Conservation (phyloP, 2,329 filamentous ascomycete genomes). For the Sclerotinia sclerotiorum region DNA sequence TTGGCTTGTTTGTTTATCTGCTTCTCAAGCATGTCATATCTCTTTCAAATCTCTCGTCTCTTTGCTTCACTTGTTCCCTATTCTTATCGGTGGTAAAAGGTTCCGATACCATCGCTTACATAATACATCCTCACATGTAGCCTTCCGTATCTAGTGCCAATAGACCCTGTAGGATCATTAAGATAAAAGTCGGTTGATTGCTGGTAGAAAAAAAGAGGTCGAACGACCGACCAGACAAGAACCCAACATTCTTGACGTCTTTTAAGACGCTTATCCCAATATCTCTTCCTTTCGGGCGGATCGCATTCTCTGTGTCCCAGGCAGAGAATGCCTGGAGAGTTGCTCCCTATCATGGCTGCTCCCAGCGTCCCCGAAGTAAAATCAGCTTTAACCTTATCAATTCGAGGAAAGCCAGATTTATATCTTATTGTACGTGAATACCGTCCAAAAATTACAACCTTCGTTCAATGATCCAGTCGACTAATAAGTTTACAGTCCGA, state of each 20-base stretch:
- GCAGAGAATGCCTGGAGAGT: slow-evolving; percentile 42
- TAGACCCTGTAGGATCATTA: slow-evolving; percentile 9
- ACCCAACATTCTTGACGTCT: slow-evolving; percentile 19
- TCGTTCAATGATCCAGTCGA: not conserved
- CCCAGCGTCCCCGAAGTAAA: slow-evolving; percentile 32
- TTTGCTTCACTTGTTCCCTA: not conserved
- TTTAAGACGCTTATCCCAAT: slow-evolving; percentile 24
- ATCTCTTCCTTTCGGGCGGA: slow-evolving; percentile 28
- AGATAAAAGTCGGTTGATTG: slow-evolving; percentile 22
- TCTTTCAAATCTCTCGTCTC: not conserved
- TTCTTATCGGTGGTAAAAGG: slow-evolving; percentile 14
- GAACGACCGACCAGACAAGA: slow-evolving; percentile 1
- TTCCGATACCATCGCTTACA: slow-evolving; percentile 11
- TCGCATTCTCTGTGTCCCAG: slow-evolving; percentile 33
- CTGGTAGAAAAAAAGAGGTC: slow-evolving; percentile 18
- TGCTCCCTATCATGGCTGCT: slow-evolving; percentile 41
- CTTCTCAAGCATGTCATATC: not conserved
- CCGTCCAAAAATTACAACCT: not conserved
- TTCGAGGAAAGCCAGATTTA: slow-evolving; percentile 40
- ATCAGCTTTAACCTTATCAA: slow-evolving; percentile 31
- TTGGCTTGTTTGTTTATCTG: not conserved
- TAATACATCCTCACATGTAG: not conserved
- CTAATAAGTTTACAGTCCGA: slow-evolving; percentile 58
- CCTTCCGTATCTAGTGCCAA: slow-evolving; percentile 14
- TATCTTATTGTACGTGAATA: slow-evolving; percentile 41